Evolutionary conservation across 345 rosid genomes (phyloP).

Genomic region (Mallotus nudiflorus): DNA sequence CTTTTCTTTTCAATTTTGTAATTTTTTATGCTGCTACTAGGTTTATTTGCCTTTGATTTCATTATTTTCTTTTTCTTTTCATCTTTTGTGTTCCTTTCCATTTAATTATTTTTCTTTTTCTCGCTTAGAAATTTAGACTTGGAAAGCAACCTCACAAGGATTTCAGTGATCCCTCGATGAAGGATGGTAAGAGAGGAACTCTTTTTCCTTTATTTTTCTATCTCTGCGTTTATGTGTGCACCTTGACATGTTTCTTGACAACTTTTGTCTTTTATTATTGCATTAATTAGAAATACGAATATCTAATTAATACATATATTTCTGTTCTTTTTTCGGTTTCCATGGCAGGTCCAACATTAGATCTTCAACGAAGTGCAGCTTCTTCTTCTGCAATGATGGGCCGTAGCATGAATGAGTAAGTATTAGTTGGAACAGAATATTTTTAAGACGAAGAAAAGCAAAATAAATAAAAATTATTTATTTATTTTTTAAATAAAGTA

Average conservation of each 20-base stretch:
- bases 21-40: no score
- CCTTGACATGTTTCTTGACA: no score
- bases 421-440: not conserved
- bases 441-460: no score
- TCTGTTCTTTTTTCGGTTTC: not conserved
- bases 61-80: not conserved
- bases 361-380: slow-evolving; percentile 79
- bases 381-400: slow-evolving; percentile 91
- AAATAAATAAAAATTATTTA: no score
- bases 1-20: no score
- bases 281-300: no score
- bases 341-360: slow-evolving; percentile 62
- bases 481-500: not conserved
- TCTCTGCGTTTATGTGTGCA: not conserved
- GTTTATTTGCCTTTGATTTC: not conserved
- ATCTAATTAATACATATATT: not conserved
- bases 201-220: not conserved
- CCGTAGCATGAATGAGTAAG: slow-evolving; percentile 96
- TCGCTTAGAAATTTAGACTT: slow-evolving; percentile 83
- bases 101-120: slow-evolving; percentile 1
- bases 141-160: slow-evolving; percentile 99
- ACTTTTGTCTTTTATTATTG: no score
- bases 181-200: slow-evolving; percentile 79
- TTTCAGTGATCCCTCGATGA: slow-evolving; percentile 86
- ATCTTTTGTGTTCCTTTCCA: not conserved